Percentiles rank a stretch among this genome's conserved stretches.
phyloP scores from a whole-genome alignment of 768 basidiomycete genomes.

The Rhizopogon salebrosus region DNA sequence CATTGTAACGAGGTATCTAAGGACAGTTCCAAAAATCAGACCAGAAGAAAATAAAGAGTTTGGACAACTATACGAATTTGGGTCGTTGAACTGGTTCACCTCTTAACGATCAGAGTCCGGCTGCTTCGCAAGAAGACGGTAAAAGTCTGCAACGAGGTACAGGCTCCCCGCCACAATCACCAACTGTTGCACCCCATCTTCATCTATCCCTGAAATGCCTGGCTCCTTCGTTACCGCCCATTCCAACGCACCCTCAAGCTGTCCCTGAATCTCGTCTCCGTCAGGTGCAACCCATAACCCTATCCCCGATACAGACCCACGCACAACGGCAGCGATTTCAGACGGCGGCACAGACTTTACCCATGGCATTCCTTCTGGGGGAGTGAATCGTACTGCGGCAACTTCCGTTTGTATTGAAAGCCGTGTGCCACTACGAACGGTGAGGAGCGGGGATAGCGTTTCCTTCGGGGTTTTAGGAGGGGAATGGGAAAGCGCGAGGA shows the following conservation, averaged over 20 bases:
- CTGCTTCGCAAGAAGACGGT: conserved; percentile 40
- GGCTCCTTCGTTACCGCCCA: conserved; percentile 27
- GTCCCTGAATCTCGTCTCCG: conserved; percentile 23
- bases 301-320: conserved; percentile 36
- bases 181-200: conserved; percentile 31
- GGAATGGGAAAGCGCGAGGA: conserved; percentile 81
- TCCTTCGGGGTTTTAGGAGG: conserved; percentile 77
- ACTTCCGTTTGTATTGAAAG: conserved; percentile 35
- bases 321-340: conserved; percentile 44
- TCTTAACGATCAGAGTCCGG: background rate
- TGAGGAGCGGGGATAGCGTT: conserved; percentile 65
- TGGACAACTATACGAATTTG: background rate
- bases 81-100: background rate
- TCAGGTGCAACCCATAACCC: conserved; percentile 41
- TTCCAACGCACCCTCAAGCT: conserved; percentile 47
- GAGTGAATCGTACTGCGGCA: conserved; percentile 60
- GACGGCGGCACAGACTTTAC: conserved; percentile 56
- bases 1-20: background rate
- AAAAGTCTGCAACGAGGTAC: conserved; percentile 93
- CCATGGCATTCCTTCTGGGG: conserved; percentile 95
- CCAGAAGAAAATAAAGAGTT: background rate
- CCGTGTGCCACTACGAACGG: conserved; percentile 26
- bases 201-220: background rate
- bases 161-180: conserved; percentile 85
- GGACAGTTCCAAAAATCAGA: background rate